Percentiles rank a stretch among this genome's conserved stretches.
These are phyloP conservation scores for Diaporthe ampelina DNA, from an alignment of 2,329 filamentous ascomycete genomes.

Conservation along the genomic window DNA sequence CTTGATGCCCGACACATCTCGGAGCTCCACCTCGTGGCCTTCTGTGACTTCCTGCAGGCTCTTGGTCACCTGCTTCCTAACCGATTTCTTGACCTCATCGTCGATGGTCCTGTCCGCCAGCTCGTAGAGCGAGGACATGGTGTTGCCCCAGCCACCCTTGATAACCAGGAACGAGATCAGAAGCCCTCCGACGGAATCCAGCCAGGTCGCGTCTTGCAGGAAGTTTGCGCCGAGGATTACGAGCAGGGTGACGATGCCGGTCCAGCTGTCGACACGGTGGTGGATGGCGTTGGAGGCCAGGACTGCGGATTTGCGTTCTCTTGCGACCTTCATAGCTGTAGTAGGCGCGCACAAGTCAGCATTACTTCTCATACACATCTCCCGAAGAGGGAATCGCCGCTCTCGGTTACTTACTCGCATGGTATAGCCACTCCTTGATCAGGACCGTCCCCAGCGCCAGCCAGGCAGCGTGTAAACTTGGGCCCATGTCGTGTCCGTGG, in stretches of 20 bases:
- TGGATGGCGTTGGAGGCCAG: constrained; percentile 96
- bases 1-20: constrained; percentile 90
- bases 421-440: constrained; percentile 97
- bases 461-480: constrained; percentile 96
- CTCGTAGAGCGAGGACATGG: constrained; percentile 84
- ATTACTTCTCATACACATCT: not conserved
- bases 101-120: constrained; percentile 93
- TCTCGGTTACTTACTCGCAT: constrained; percentile 80
- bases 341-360: constrained; percentile 39
- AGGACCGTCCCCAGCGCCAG: constrained; percentile 89
- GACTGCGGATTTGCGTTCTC: constrained; percentile 94
- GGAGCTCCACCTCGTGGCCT: constrained; percentile 75
- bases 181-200: constrained; percentile 93
- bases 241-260: constrained; percentile 90
- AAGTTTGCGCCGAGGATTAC: constrained; percentile 93
- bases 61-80: constrained; percentile 75
- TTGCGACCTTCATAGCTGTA: constrained; percentile 92
- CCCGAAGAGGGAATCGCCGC: not conserved
- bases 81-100: constrained; percentile 80
- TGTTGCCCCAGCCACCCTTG: constrained; percentile 90
- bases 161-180: constrained; percentile 95
- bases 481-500: constrained; percentile 74
- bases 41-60: constrained; percentile 68
- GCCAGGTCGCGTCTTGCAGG: constrained; percentile 87
- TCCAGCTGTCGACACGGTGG: constrained; percentile 95